Conservation (phyloP, 257 asterid species). For the Nicotiana tabacum region DNA sequence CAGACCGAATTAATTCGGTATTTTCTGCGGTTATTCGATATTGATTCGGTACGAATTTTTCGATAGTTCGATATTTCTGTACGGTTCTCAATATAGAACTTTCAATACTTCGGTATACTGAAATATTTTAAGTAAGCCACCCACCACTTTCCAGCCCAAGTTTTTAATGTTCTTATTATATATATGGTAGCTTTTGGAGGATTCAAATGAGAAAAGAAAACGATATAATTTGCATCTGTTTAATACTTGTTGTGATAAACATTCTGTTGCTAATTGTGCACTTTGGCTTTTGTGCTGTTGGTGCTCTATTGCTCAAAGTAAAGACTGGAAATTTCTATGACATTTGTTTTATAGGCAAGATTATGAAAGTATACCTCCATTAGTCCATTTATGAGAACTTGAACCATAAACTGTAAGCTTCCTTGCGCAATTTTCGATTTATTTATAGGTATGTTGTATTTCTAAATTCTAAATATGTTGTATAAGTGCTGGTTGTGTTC, state of each 20-base stretch:
- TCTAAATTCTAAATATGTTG: conserved; percentile 2
- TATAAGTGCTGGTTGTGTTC: not conserved
- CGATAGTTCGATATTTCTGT: no score
- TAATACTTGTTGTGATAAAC: conserved; percentile 50
- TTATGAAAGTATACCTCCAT: conserved; percentile 35
- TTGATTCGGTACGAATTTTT: no score
- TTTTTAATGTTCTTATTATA: conserved; percentile 34
- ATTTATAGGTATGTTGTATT: not conserved
- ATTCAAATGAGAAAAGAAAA: conserved; percentile 64
- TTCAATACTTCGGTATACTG: no score
- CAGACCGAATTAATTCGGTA: no score
- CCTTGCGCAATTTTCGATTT: not conserved
- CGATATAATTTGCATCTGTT: conserved; percentile 63
- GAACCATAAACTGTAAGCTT: not conserved
- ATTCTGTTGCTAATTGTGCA: conserved; percentile 57
- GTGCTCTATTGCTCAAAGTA: conserved; percentile 82
- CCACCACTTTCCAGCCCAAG: no score
- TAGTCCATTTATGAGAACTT: conserved; percentile 32
- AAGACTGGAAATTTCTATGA: conserved; percentile 74
- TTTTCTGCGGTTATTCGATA: no score
- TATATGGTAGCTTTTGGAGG: conserved; percentile 88
- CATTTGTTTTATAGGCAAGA: conserved; percentile 39
- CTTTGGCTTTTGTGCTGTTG: conserved; percentile 90
- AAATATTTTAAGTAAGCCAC: no score
- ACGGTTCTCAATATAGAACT: no score